These are phyloP conservation scores for Dichomitus squalens DNA, from an alignment of 1,284 basidiomycete species.

Conservation along the genomic window DNA sequence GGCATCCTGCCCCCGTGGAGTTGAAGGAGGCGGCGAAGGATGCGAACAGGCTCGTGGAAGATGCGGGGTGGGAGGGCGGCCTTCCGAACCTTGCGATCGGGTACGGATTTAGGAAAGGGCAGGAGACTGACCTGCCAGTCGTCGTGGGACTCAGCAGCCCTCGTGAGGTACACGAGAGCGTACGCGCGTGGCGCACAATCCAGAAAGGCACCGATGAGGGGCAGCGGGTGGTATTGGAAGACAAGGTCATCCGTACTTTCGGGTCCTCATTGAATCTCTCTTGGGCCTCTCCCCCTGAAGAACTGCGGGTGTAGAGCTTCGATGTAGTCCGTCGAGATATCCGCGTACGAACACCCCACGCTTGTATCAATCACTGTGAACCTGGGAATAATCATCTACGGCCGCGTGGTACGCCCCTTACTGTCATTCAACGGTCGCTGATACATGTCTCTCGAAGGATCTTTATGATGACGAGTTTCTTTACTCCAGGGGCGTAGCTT, in stretches of 20 bases:
- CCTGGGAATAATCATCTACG: background rate
- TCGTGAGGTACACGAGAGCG: slow-evolving; percentile 74
- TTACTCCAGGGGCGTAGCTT: too few relatives aligned
- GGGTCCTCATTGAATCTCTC: slow-evolving; percentile 27
- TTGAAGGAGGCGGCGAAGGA: slow-evolving; percentile 48
- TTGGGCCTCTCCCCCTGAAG: slow-evolving; percentile 57
- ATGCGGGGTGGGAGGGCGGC: slow-evolving; percentile 43
- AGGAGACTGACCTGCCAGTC: slow-evolving; percentile 58
- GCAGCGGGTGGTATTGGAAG: slow-evolving; percentile 52
- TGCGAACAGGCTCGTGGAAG: slow-evolving; percentile 32
- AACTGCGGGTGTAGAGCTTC: background rate
- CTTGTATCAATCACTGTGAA: background rate
- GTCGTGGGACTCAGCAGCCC: slow-evolving; percentile 77
- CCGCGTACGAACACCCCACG: background rate
- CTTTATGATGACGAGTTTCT: too few relatives aligned
- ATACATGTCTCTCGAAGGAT: too few relatives aligned
- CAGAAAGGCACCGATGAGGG: slow-evolving; percentile 40
- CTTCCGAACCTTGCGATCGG: slow-evolving; percentile 75
- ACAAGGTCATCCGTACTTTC: slow-evolving; percentile 49
- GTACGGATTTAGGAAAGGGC: slow-evolving; percentile 62
- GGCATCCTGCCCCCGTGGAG: slow-evolving; percentile 82
- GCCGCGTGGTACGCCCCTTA: too few relatives aligned
- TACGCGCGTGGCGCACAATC: slow-evolving; percentile 68
- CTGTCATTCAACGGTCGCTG: too few relatives aligned
- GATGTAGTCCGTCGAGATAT: background rate